Evolutionary conservation across 495 filamentous ascomycete genomes (phyloP), one percentile per base, ranked within the genome.

Genomic region (Penicillium manginii): DNA sequence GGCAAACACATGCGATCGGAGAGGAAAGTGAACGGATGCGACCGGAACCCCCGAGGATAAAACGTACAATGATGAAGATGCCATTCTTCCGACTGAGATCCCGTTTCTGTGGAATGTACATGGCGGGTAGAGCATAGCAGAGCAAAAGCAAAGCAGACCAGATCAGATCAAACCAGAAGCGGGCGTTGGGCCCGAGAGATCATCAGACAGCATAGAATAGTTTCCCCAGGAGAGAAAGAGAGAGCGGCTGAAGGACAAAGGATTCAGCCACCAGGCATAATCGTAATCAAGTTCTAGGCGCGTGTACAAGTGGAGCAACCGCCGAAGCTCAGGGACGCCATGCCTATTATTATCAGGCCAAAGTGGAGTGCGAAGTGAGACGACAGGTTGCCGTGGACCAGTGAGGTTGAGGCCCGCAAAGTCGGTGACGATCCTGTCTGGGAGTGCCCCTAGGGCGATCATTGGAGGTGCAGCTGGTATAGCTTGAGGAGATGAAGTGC

Each of bases 81-180:
- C 48, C 58, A 26, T 70, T 60, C 50, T 70, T 70, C 14, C 46
- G 54, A 18, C 50, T 31, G 26, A 59, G 39, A 8, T 33, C 52
- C 21, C 67, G 65, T 59, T 70, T 70, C 42, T 59, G 60, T 32
- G 65, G 67, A 57, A 70, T 63, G 40, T 70, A 70, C 67, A 70
- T 70, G 42, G 50, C 56, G 50, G 57, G 37, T 40, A 15, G 48
- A 21, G 26, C 26, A 29, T 29, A 29, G 26, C 26, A 29, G 6
- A 29, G 26, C 26, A 29, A 29, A 29, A 29, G 26, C 26, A 29
- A 29, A 29, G 26, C 26, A 29, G 26, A 29, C 9, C 26, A 29
- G 26, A 29, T 29, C 26, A 29, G 26, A 29, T 29, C 26, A 29
- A 29, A 29, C 26, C 26, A 29, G 26, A 29, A 29, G 49, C 55